These are phyloP conservation scores for Nepenthes gracilis DNA, from an alignment of 148 eudicot species.

Conservation along the genomic window DNA sequence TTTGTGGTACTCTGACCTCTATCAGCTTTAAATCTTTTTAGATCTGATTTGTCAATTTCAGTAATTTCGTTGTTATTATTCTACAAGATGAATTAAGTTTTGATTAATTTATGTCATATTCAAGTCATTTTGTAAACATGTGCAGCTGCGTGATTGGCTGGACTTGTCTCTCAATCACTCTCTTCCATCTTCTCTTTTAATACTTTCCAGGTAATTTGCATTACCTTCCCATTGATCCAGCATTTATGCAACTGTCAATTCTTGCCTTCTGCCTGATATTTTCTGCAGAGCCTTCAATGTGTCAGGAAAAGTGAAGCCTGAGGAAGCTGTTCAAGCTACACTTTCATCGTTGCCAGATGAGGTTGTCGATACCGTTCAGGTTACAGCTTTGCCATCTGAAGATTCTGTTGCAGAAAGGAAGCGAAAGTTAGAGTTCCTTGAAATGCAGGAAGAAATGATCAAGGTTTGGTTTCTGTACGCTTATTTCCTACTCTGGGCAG, in stretches of 20 bases:
- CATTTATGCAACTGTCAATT: constrained; percentile 7
- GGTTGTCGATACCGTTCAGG: constrained; percentile 66
- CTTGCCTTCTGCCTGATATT: constrained; percentile 4
- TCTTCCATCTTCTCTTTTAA: constrained; percentile 70
- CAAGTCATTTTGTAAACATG: neutral
- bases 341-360: constrained; percentile 77
- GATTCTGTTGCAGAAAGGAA: constrained; percentile 67
- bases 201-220: constrained; percentile 56
- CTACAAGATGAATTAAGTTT: neutral
- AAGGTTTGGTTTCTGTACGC: constrained; percentile 27
- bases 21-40: no score
- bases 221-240: neutral
- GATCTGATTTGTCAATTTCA: no score
- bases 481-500: constrained; percentile 1
- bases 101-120: neutral
- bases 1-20: no score
- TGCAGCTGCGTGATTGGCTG: constrained; percentile 75
- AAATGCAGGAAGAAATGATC: constrained; percentile 77
- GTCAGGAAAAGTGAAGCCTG: constrained; percentile 58
- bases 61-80: neutral
- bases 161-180: constrained; percentile 70
- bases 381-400: constrained; percentile 58
- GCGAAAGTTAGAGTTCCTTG: constrained; percentile 74
- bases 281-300: constrained; percentile 60
- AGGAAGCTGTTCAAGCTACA: constrained; percentile 72